These are phyloP conservation scores for Collybia mongolica DNA, from an alignment of 768 basidiomycete genomes.

Conservation along the genomic window DNA sequence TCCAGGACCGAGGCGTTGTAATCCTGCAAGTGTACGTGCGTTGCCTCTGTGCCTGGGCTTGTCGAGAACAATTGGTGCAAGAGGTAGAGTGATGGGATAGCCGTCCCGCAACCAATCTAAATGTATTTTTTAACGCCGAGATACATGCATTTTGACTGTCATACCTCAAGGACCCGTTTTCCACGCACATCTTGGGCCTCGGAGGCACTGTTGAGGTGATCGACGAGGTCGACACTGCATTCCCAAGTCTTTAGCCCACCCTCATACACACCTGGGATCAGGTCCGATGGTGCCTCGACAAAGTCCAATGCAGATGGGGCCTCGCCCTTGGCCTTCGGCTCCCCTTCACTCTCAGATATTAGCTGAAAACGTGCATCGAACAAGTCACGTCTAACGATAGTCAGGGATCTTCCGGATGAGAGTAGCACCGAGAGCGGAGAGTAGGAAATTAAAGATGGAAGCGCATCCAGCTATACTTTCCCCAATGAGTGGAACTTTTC, in stretches of 20 bases:
- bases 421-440: conserved; percentile 65
- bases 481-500: conserved; percentile 6
- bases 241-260: conserved; percentile 99
- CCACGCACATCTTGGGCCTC: conserved; percentile 32
- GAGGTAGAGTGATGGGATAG: conserved; percentile 76
- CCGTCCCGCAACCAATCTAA: conserved; percentile 93
- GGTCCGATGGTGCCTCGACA: conserved; percentile 82
- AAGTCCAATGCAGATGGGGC: conserved; percentile 48
- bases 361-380: conserved; percentile 97
- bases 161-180: conserved; percentile 71
- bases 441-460: conserved; percentile 78
- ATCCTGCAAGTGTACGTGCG: conserved; percentile 81
- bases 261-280: conserved; percentile 91
- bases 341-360: conserved; percentile 53
- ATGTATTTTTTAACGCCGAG: not conserved
- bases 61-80: conserved; percentile 54
- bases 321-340: conserved; percentile 20
- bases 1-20: conserved; percentile 84
- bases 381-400: conserved; percentile 78
- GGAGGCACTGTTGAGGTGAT: conserved; percentile 23
- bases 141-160: conserved; percentile 11
- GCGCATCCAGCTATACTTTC: conserved; percentile 55
- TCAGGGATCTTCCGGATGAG: conserved; percentile 26
- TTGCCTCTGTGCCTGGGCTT: conserved; percentile 22
- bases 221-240: conserved; percentile 84